A percentile compares a stretch with the other conserved stretches of the same genome.
These are phyloP conservation scores for Kuraishia piskuri DNA, from an alignment of 805 yeast species.

Conservation along the genomic window DNA sequence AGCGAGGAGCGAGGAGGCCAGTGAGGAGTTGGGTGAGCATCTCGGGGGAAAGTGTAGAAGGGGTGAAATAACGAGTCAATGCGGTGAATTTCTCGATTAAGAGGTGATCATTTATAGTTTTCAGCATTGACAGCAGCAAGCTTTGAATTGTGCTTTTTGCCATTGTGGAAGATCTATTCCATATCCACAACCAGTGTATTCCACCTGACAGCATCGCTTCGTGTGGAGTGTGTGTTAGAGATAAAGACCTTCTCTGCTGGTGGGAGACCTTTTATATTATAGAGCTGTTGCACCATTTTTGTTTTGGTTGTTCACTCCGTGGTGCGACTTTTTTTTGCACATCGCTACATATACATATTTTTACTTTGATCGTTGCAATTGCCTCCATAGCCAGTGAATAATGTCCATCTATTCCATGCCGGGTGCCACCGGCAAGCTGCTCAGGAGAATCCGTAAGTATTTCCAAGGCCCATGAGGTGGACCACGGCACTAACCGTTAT, in stretches of 20 bases:
- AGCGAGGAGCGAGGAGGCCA: not conserved
- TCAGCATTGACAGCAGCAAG: too few relatives aligned
- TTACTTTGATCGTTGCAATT: not conserved
- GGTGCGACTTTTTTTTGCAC: not conserved
- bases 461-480: too few relatives aligned
- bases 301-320: not conserved
- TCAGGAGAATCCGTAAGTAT: constrained; percentile 27
- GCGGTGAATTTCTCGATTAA: too few relatives aligned
- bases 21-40: too few relatives aligned
- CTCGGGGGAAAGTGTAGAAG: too few relatives aligned
- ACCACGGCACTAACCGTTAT: not conserved
- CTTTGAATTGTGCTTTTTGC: too few relatives aligned
- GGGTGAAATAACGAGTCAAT: too few relatives aligned
- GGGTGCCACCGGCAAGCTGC: constrained; percentile 27
- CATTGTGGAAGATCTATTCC: too few relatives aligned
- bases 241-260: too few relatives aligned
- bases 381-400: not conserved
- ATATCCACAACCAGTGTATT: not conserved
- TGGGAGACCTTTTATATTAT: not conserved
- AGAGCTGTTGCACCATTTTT: not conserved
- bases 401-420: constrained; percentile 10
- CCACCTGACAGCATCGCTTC: not conserved
- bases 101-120: too few relatives aligned
- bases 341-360: not conserved
- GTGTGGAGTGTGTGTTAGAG: not conserved